phyloP scores from a whole-genome alignment of 345 rosid species.

The Nephelium lappaceum region DNA sequence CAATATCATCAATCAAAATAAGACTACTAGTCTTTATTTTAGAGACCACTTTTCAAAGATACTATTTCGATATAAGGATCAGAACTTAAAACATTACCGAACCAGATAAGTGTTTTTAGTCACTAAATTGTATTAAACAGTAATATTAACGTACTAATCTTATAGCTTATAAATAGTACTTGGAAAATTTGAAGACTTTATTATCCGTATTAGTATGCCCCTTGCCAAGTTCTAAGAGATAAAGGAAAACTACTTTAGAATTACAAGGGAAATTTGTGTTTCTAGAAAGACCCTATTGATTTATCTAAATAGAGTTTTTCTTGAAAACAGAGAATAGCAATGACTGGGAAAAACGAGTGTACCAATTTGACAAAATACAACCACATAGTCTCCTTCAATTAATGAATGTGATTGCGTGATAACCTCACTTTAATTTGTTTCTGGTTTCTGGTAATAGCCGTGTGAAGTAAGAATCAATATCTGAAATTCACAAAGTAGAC shows the following conservation, averaged over 20 bases:
- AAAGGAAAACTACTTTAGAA: no score
- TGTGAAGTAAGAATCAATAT: slow-evolving; percentile 24
- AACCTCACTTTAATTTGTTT: slow-evolving; percentile 12
- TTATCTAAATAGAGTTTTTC: background rate
- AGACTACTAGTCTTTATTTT: no score
- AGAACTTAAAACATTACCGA: no score
- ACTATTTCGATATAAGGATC: no score
- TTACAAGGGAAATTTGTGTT: background rate
- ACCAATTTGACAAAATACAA: slow-evolving; percentile 23
- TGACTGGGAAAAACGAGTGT: background rate
- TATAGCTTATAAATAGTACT: background rate
- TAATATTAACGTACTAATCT: no score
- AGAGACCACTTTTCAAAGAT: no score
- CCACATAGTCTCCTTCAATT: slow-evolving; percentile 25
- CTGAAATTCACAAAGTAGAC: slow-evolving; percentile 12
- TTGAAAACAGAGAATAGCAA: background rate
- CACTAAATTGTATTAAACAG: no score
- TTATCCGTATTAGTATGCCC: no score
- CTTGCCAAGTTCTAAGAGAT: no score
- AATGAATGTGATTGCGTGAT: slow-evolving; percentile 5
- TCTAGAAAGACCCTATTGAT: background rate
- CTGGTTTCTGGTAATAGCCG: slow-evolving; percentile 19
- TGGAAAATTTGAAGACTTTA: background rate
- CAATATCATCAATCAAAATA: no score
- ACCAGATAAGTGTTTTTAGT: no score